Evolutionary conservation across 1,284 basidiomycete genomes (phyloP).

Genomic region (Fomitopsis schrenkii): DNA sequence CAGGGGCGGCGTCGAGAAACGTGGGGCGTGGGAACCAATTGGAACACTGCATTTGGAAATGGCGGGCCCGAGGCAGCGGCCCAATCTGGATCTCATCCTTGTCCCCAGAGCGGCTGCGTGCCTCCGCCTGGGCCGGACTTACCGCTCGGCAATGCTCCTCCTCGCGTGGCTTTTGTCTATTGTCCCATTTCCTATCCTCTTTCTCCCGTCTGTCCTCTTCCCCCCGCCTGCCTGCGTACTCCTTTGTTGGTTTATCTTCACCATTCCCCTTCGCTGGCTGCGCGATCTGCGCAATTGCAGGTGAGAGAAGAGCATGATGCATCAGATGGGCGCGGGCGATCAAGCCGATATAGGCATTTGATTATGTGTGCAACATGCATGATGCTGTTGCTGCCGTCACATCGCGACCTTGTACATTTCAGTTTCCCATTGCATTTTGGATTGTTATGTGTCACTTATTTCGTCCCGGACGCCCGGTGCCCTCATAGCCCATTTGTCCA

Average conservation of each 20-base stretch:
- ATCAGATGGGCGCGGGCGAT: conserved; percentile 4
- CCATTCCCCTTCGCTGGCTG: not conserved
- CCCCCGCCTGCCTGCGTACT: not conserved
- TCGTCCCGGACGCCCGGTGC: conserved; percentile 26
- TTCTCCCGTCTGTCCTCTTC: not conserved
- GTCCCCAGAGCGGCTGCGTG: not conserved
- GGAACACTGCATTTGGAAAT: conserved; percentile 9
- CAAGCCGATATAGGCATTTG: conserved; percentile 2
- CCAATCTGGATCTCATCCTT: conserved; percentile 1
- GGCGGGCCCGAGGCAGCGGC: conserved; percentile 4
- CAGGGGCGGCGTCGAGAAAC: conserved; percentile 47
- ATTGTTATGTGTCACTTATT: conserved; percentile 17
- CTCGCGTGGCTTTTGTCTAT: not conserved
- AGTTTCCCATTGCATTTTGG: conserved; percentile 9
- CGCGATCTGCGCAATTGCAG: not conserved
- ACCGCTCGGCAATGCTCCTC: not conserved
- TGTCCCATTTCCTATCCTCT: not conserved
- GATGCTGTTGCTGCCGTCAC: conserved; percentile 1
- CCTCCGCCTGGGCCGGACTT: not conserved
- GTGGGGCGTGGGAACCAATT: conserved; percentile 45
- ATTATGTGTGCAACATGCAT: not conserved
- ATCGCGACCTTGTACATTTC: conserved; percentile 6
- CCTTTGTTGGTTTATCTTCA: not conserved
- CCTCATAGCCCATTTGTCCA: conserved; percentile 33
- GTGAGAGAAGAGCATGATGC: conserved; percentile 2